Conservation (phyloP, 1,139 yeast genomes). For the Wickerhamomyces sp. region DNA sequence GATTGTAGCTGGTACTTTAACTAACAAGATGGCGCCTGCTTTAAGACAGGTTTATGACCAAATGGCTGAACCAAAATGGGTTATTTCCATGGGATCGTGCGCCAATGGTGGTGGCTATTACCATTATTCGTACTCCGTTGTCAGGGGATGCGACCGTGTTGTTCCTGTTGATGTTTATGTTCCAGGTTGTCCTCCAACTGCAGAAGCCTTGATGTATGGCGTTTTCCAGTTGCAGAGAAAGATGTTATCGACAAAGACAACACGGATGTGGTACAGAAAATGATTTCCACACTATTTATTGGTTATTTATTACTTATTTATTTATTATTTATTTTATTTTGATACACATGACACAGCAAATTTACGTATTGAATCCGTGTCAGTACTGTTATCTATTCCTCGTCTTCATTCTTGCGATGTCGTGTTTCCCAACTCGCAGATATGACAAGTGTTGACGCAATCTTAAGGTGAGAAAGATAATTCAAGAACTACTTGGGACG, state of each 20-base stretch:
- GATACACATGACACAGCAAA: too few species aligned
- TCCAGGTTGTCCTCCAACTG: constrained; percentile 92
- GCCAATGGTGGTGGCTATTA: constrained; percentile 95
- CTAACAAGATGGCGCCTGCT: constrained; percentile 93
- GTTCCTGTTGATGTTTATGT: constrained; percentile 89
- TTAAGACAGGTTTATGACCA: constrained; percentile 90
- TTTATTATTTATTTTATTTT: constrained; percentile 1
- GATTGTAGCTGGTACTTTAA: constrained; percentile 90
- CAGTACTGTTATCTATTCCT: too few species aligned
- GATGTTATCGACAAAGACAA: constrained; percentile 76
- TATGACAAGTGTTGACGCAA: too few species aligned
- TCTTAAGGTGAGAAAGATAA: too few species aligned
- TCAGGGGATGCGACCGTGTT: constrained; percentile 85
- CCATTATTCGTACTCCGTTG: constrained; percentile 85
- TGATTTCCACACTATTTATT: too few species aligned
- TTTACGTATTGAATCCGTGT: too few species aligned
- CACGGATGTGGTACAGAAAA: constrained; percentile 84
- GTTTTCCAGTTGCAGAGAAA: constrained; percentile 85
- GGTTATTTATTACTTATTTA: too few species aligned
- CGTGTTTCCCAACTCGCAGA: too few species aligned
- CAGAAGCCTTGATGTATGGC: constrained; percentile 90
- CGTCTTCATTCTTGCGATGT: too few species aligned
- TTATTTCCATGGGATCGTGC: constrained; percentile 91
- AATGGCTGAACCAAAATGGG: constrained; percentile 90
- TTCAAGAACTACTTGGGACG: too few species aligned